Percentiles rank a stretch among this genome's conserved stretches.
phyloP scores from a whole-genome alignment of 2,329 filamentous ascomycete species.

The Colletotrichum sp. region DNA sequence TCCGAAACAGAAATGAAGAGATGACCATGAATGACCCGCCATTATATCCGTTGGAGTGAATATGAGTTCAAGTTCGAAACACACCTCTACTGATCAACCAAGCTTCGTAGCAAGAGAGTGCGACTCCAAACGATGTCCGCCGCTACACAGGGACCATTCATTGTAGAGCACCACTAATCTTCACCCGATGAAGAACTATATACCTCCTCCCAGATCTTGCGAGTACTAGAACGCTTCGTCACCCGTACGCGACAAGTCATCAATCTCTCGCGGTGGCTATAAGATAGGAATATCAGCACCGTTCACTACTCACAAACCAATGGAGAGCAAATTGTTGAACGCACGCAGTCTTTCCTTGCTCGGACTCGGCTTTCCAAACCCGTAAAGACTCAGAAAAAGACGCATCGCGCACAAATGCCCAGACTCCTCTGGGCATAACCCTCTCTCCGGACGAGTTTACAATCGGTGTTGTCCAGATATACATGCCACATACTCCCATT shows the following conservation, averaged over 20 bases:
- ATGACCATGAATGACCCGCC: neutral
- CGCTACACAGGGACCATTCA: too few species aligned
- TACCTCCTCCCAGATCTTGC: rapidly evolving
- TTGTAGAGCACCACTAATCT: rapidly evolving
- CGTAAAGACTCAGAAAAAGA: neutral
- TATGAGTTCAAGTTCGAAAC: neutral
- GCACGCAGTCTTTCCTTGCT: neutral
- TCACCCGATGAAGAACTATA: neutral
- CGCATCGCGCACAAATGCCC: neutral
- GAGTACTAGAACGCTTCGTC: neutral
- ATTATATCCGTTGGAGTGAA: rapidly evolving
- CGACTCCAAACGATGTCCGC: neutral
- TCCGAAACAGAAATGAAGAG: neutral
- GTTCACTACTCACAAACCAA: neutral
- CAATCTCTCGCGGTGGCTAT: neutral
- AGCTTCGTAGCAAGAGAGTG: neutral
- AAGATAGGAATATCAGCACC: rapidly evolving
- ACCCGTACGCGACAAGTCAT: too few species aligned
- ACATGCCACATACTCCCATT: neutral
- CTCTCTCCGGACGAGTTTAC: neutral
- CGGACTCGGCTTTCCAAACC: neutral
- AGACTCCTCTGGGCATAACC: neutral
- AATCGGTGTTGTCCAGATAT: neutral
- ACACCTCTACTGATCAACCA: rapidly evolving
- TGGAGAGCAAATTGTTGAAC: too few species aligned